Evolutionary conservation across 495 filamentous ascomycete species (phyloP), one percentile per base, ranked within the genome.

Genomic region (Hyaloscypha bicolor): DNA sequence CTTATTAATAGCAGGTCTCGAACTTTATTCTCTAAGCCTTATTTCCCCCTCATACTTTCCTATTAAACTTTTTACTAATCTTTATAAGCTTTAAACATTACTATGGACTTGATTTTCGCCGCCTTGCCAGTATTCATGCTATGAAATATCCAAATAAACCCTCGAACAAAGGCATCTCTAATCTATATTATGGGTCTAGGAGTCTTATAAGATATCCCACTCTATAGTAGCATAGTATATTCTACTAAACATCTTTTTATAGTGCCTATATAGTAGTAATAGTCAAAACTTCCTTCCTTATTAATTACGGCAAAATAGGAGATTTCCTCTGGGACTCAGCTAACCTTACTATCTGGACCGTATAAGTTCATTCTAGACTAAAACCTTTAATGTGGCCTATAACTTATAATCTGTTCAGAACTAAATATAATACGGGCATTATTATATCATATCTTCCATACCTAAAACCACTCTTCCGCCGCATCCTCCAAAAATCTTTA

Each of bases 291-390:
- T 71, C 72, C 19, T 79, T 73, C 60, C 65, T 82, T 5, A 35
- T 60, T 9, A 72, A 73, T 62, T 79, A 80, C 63, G 78, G 77
- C 12, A 75, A 72, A 25, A 75, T 69, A 8, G 77, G 77, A n/a
- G 81, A 83, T 55, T 80, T 79, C 63, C 75, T 82, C 14, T 83
- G 79, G 78, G 78, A 79, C 59, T 79, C 76, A n/a, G 66, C 74
- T 0, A 67, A 73, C 39, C 31, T 78, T 16, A 76, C 73, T 21
- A 73, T 78, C 48, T 78, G 76, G 76, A 12, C 32, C 31, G 55
- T 53, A 14, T 53, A 6, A 53, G 51, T 53, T 5, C 16, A 53
- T 37, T 37, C 33, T 37, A n/a, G 19, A 5, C 51, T 53, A 19
- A n/a, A n/a, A 19, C 6, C 4, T 4, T n/a, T n/a, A 19, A 4